These are phyloP conservation scores for Phytophthora nicotianae DNA, from an alignment of 352 stramenopile genomes.

Conservation along the genomic window DNA sequence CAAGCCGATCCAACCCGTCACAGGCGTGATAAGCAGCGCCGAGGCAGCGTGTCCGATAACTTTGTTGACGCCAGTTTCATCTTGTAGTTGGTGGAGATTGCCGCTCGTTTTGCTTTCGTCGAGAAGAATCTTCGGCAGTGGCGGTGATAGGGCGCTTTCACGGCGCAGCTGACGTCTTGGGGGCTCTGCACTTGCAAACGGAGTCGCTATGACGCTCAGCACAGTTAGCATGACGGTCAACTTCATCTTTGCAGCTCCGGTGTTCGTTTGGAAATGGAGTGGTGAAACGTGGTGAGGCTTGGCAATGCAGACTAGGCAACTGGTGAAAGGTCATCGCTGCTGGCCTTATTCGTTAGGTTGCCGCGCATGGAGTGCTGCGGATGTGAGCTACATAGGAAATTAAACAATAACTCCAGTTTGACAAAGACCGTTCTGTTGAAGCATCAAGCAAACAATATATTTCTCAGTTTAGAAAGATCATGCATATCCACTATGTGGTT, in stretches of 20 bases:
- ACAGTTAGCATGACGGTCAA: not conserved
- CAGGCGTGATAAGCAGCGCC: not conserved
- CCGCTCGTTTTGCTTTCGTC: not conserved
- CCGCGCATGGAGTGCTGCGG: not conserved
- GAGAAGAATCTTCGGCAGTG: no score
- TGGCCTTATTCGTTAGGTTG: not conserved
- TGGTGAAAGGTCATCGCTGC: not conserved
- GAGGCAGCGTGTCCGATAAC: no score
- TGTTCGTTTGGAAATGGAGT: not conserved
- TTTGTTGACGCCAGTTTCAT: no score
- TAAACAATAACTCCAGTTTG: no score
- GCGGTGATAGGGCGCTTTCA: not conserved
- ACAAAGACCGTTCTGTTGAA: no score
- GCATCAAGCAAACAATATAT: no score
- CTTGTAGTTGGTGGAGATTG: not conserved
- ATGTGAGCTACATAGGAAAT: no score
- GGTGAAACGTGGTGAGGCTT: not conserved
- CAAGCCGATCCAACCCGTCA: not conserved
- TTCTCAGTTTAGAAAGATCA: no score
- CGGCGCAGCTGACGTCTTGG: not conserved
- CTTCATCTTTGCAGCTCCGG: not conserved
- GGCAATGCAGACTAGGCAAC: not conserved
- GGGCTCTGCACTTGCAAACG: not conserved
- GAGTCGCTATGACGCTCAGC: not conserved
- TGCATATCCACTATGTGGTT: no score